These are phyloP conservation scores for Zygnema cylindricum DNA, from an alignment of 139 green algal genomes.

Conservation along the genomic window DNA sequence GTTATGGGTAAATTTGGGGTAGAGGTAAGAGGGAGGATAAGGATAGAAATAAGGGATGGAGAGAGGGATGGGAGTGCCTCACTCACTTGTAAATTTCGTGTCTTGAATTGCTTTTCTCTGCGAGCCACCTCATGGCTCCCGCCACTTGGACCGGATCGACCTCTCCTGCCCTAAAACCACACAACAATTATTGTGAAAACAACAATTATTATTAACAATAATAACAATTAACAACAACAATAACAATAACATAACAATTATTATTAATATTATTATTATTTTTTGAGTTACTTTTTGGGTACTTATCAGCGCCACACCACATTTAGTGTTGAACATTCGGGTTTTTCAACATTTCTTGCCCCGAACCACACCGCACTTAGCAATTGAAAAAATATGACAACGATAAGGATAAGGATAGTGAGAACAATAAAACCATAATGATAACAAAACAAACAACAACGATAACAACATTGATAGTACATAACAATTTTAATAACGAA, in stretches of 20 bases:
- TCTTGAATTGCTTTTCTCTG: conserved; percentile 1
- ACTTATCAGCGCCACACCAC: too few species aligned
- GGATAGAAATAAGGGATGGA: background rate
- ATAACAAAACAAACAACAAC: background rate
- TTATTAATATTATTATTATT: too few species aligned
- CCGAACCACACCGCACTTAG: too few species aligned
- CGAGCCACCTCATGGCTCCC: conserved; percentile 14
- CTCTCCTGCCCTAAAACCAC: conserved; percentile 30
- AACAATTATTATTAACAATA: too few species aligned
- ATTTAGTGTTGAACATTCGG: too few species aligned
- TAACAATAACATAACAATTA: too few species aligned
- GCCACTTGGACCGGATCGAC: conserved; percentile 35
- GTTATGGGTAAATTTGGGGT: conserved; percentile 1
- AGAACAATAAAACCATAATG: background rate
- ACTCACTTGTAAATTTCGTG: conserved; percentile 37
- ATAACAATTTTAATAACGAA: background rate
- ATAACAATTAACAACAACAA: too few species aligned
- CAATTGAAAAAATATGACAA: too few species aligned
- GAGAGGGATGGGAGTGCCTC: background rate
- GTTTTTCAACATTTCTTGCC: too few species aligned
- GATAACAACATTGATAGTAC: background rate
- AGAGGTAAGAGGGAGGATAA: conserved; percentile 15
- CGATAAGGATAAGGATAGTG: background rate
- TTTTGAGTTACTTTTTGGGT: too few species aligned
- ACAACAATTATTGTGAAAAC: too few species aligned